Percentiles rank a stretch among this genome's conserved stretches.
Conservation (phyloP, 257 asterid genomes). For the Solanum medicagineum region DNA sequence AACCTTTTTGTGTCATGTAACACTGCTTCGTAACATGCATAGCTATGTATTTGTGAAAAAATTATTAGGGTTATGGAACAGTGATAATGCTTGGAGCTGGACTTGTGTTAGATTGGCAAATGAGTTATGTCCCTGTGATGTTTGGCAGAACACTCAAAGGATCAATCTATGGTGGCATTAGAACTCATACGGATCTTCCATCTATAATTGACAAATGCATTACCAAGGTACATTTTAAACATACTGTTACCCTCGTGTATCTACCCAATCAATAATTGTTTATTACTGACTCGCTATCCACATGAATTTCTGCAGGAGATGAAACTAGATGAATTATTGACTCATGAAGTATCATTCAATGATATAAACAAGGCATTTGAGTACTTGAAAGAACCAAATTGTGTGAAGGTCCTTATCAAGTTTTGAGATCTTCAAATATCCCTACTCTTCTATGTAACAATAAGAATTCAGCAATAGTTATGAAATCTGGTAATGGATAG, state of each 20-base stretch:
- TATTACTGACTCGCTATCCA: background rate
- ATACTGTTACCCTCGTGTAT: background rate
- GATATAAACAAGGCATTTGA: conserved; percentile 44
- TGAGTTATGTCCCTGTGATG: conserved; percentile 37
- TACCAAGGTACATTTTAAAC: conserved; percentile 21
- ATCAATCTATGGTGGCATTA: conserved; percentile 39
- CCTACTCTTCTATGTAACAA: background rate
- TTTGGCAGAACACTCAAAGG: conserved; percentile 46
- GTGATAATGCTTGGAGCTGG: conserved; percentile 16
- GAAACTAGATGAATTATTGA: conserved; percentile 36
- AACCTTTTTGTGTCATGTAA: no score
- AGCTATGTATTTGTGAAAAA: background rate
- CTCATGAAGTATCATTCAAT: conserved; percentile 48
- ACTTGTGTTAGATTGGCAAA: conserved; percentile 7
- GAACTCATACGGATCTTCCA: conserved; percentile 38
- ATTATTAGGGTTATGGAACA: conserved; percentile 19
- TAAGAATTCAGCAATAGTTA: background rate
- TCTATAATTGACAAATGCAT: conserved; percentile 35
- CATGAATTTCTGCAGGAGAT: conserved; percentile 30
- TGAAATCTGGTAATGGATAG: background rate
- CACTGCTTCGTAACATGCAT: no score
- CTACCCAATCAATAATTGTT: background rate
- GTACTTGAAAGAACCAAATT: conserved; percentile 35
- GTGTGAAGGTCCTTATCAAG: conserved; percentile 47
- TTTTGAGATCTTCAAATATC: conserved; percentile 4